These are phyloP conservation scores for Lepidium aucheri DNA, from an alignment of 345 rosid species.

Conservation along the genomic window DNA sequence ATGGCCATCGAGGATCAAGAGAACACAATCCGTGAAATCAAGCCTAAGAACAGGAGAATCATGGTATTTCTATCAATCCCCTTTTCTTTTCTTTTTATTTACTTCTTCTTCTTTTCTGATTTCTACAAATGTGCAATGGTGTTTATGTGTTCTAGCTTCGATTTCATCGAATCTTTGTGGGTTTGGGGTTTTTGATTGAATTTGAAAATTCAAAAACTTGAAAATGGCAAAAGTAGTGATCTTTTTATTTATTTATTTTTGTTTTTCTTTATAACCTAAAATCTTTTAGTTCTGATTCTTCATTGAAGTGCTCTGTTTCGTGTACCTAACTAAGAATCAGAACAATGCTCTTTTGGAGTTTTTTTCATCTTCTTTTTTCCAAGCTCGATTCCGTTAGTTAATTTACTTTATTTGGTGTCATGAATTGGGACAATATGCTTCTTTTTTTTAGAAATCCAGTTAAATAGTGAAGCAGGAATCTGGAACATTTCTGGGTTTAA, in stretches of 20 bases:
- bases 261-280: not conserved
- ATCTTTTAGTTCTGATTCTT: not conserved
- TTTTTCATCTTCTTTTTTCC: not conserved
- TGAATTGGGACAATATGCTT: slow-evolving; percentile 15
- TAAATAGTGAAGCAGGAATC: slow-evolving; percentile 16
- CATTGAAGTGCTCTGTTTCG: slow-evolving; percentile 14
- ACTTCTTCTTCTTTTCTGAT: not conserved
- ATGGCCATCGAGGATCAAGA: slow-evolving; percentile 89
- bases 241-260: not conserved
- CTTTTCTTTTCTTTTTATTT: not conserved
- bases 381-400: slow-evolving; percentile 1
- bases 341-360: slow-evolving; percentile 21
- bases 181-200: slow-evolving; percentile 2
- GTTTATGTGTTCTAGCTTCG: too few relatives aligned
- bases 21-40: slow-evolving; percentile 62
- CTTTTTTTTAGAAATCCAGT: not conserved
- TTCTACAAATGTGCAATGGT: not conserved
- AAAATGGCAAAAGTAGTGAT: slow-evolving; percentile 8
- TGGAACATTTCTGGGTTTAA: slow-evolving; percentile 18
- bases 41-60: slow-evolving; percentile 72
- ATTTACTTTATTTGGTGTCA: slow-evolving; percentile 19
- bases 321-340: slow-evolving; percentile 16
- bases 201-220: not conserved
- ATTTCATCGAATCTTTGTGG: not conserved
- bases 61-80: slow-evolving; percentile 39